Evolutionary conservation across 257 asterid genomes (phyloP), one percentile per base, ranked within the genome.

Genomic region (Lycium ferocissimum): DNA sequence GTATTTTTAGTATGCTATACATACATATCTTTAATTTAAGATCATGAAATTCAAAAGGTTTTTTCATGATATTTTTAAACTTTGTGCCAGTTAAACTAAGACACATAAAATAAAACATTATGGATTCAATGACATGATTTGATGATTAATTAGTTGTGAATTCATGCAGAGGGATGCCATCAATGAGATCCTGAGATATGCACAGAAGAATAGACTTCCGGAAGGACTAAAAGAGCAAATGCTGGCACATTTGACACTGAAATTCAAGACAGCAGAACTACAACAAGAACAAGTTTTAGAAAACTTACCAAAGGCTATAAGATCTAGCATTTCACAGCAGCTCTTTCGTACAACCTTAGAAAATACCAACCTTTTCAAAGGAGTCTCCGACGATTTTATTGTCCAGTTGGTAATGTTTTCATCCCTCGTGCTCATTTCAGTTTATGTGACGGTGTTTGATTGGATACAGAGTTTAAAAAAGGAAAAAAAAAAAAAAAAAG

Each of bases 241-340:
- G 98, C 88, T 96, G 82, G 97, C 99, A 86, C 98, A 96, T 51
- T 80, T 91, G 79, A 89, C 95, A 2, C 98, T 96, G 45, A 96
- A 95, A 89, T 96, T 94, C 92, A 96, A 91, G 89, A 94, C 99
- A 3, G 98, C 98, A 43, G 97, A 95, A 86, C 91, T 96, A 83
- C 97, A 95, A 88, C 98, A 96, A 89, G 97, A 96, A 90, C 96
- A 92, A 90, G 98, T 95, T 54, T 91, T 96, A 43, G 89, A 91
- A 90, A 92, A 88, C 85, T 43, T 96, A 71, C 99, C 99, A 0
- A 96, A 96, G 92, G 99, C 99, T 45, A 93, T 96, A 84, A 91
- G 98, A 89, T 89, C 98, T n/a, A 85, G 98, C 89, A 96, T 96
- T 62, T 92, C 94, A 33, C 97, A 95, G 67, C 97, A 95, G 87